Evolutionary conservation across 2,329 filamentous ascomycete genomes (phyloP).

Genomic region (Verticillium longisporum): DNA sequence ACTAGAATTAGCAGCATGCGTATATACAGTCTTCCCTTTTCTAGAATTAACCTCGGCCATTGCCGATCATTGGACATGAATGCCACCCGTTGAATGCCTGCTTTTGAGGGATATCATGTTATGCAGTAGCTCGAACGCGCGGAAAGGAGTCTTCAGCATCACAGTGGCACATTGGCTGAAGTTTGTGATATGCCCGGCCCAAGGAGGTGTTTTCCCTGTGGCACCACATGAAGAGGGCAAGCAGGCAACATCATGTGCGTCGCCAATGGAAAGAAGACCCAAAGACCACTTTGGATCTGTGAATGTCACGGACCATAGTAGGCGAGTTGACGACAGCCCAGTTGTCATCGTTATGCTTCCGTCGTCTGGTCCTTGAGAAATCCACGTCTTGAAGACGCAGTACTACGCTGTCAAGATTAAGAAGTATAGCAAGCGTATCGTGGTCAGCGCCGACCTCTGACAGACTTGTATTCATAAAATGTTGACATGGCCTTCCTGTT

Average conservation of each 20-base stretch:
- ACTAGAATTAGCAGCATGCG: neutral
- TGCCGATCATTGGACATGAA: slow-evolving; percentile 9
- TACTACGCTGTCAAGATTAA: neutral
- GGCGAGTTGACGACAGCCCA: neutral
- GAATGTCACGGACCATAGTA: neutral
- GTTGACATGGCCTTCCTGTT: no score
- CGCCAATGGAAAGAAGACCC: slow-evolving; percentile 7
- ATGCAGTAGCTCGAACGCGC: slow-evolving; percentile 7
- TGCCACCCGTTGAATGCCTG: slow-evolving; percentile 8
- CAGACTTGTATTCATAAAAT: no score
- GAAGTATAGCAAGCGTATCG: slow-evolving; percentile 2
- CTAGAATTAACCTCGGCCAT: neutral
- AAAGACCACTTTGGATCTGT: no score
- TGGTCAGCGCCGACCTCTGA: neutral
- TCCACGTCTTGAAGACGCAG: slow-evolving; percentile 2
- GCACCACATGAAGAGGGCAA: slow-evolving; percentile 2
- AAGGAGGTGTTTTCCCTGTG: slow-evolving; percentile 8
- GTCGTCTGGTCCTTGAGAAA: slow-evolving; percentile 2
- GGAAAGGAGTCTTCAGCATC: slow-evolving; percentile 10
- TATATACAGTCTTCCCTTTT: neutral
- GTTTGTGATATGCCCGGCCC: slow-evolving; percentile 7
- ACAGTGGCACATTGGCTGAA: slow-evolving; percentile 5
- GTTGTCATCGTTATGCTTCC: slow-evolving; percentile 7
- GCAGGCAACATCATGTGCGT: slow-evolving; percentile 11
- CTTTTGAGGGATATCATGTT: slow-evolving; percentile 11